Evolutionary conservation across 805 yeast genomes (phyloP).

Genomic region (Huiozyma sinensis): DNA sequence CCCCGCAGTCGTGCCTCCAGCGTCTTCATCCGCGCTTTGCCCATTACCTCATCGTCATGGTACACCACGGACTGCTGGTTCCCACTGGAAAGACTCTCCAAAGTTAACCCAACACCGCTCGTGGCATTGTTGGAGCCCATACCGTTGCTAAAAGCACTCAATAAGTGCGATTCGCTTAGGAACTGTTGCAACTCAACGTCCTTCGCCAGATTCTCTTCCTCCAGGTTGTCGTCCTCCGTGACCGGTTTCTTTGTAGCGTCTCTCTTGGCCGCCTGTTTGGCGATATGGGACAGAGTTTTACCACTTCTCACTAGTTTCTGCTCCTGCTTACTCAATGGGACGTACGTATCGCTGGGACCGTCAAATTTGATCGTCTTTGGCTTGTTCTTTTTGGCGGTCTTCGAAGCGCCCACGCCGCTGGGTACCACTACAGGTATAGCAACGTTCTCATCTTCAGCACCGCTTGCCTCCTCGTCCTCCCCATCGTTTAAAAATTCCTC

Average conservation of each 20-base stretch:
- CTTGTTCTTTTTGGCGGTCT: neutral
- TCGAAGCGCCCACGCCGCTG: neutral
- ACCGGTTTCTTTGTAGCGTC: constrained; percentile 9
- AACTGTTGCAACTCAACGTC: constrained; percentile 66
- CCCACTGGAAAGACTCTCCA: constrained; percentile 36
- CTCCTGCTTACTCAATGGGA: constrained; percentile 36
- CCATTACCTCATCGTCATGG: constrained; percentile 44
- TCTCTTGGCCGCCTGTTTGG: constrained; percentile 19
- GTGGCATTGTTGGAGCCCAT: constrained; percentile 14
- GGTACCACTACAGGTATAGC: constrained; percentile 4
- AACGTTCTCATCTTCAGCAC: constrained; percentile 16
- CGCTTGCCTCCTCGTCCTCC: constrained; percentile 17
- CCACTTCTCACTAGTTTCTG: constrained; percentile 48
- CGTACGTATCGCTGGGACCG: constrained; percentile 15
- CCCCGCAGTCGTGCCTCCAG: constrained; percentile 46
- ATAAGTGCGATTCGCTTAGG: constrained; percentile 60
- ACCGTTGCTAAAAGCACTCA: constrained; percentile 26
- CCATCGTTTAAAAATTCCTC: constrained; percentile 2
- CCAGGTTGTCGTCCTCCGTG: constrained; percentile 18
- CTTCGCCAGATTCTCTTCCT: constrained; percentile 49
- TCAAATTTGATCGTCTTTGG: constrained; percentile 22
- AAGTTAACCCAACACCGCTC: constrained; percentile 60
- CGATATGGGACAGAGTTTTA: constrained; percentile 33
- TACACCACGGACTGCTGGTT: constrained; percentile 27
- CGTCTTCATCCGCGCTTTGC: constrained; percentile 58